phyloP scores from a whole-genome alignment of 2,329 filamentous ascomycete genomes.

The Sordariomycetes sp. region DNA sequence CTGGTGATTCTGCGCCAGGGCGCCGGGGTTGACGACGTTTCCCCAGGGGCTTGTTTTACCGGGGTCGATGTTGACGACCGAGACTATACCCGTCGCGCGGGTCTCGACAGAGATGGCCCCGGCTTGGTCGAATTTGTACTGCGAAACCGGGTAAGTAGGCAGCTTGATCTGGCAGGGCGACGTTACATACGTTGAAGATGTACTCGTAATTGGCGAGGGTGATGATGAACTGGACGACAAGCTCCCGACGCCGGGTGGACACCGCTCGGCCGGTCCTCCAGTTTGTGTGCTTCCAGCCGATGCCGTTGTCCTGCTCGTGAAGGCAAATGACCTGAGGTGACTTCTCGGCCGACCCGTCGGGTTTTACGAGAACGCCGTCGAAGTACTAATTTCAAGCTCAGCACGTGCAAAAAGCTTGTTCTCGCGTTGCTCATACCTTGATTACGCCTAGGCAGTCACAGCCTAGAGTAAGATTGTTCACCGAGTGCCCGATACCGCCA shows the following conservation, averaged over 20 bases:
- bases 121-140: conserved; percentile 49
- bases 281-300: conserved; percentile 63
- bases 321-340: conserved; percentile 54
- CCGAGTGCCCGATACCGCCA: conserved; percentile 52
- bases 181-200: conserved; percentile 36
- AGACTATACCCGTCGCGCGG: conserved; percentile 56
- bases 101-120: conserved; percentile 52
- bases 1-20: conserved; percentile 59
- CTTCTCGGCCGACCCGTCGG: conserved; percentile 40
- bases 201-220: conserved; percentile 65
- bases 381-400: conserved; percentile 34
- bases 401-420: too few relatives aligned
- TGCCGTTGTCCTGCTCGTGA: conserved; percentile 61
- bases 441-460: conserved; percentile 63
- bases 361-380: conserved; percentile 39
- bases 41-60: conserved; percentile 41
- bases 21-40: conserved; percentile 52
- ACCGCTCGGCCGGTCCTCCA: conserved; percentile 50
- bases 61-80: conserved; percentile 45
- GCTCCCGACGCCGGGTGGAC: conserved; percentile 47
- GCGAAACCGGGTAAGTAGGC: too few relatives aligned
- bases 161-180: too few relatives aligned
- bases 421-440: not conserved
- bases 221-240: conserved; percentile 59
- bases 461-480: conserved; percentile 58